These are phyloP conservation scores for Wallacemonas sp. DNA, from an alignment of 208 protist species.

Conservation along the genomic window DNA sequence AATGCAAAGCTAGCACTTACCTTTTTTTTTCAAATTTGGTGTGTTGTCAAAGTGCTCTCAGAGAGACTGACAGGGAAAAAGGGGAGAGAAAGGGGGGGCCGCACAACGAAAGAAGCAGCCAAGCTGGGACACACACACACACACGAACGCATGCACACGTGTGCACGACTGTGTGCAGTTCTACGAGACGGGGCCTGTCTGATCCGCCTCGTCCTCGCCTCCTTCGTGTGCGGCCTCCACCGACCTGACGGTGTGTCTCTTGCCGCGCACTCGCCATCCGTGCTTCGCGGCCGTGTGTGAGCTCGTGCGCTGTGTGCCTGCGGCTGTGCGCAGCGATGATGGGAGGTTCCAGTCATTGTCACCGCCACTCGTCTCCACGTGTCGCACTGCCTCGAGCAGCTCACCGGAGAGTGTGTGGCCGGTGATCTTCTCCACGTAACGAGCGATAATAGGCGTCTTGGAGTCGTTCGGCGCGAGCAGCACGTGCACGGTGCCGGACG, in stretches of 20 bases:
- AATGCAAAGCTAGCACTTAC: too few species aligned
- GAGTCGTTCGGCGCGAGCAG: slow-evolving; percentile 87
- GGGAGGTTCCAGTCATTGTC: slow-evolving; percentile 43
- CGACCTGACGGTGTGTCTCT: background rate
- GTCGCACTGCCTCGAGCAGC: slow-evolving; percentile 18
- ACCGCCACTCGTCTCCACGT: slow-evolving; percentile 17
- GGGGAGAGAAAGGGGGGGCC: too few species aligned
- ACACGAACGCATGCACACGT: too few species aligned
- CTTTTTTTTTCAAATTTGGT: too few species aligned
- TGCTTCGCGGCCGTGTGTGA: slow-evolving; percentile 6
- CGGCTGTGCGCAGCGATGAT: background rate
- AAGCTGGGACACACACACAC: too few species aligned
- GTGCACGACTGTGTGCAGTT: too few species aligned
- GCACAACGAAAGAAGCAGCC: too few species aligned
- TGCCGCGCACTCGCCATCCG: slow-evolving; percentile 40
- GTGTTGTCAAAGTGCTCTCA: too few species aligned
- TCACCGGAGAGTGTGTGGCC: slow-evolving; percentile 30
- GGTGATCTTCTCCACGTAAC: slow-evolving; percentile 52
- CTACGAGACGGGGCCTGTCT: background rate
- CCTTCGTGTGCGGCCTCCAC: background rate
- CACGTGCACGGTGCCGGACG: slow-evolving; percentile 92
- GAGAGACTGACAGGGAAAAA: too few species aligned
- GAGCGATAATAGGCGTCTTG: slow-evolving; percentile 45
- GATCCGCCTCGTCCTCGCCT: background rate
- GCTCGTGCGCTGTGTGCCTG: background rate